Evolutionary conservation across 2,329 filamentous ascomycete genomes (phyloP), one percentile per base, ranked within the genome.

Genomic region (Colletotrichum lindemuthianum): DNA sequence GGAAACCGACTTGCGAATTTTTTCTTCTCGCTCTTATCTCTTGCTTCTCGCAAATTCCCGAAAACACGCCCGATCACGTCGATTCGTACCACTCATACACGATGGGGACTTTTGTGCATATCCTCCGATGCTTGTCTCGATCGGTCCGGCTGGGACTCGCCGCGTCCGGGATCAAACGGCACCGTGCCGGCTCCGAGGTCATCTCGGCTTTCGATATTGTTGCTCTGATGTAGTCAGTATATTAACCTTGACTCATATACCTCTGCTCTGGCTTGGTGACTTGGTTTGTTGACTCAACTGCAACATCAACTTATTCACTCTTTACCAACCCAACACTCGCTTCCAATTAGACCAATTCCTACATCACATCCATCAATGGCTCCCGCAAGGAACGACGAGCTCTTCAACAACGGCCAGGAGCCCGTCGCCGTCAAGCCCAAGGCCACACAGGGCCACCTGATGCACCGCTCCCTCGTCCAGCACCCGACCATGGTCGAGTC

Each of bases 401-500:
- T 47, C 8, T 47, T 56, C 33, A 40, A 36, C n/a, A 24, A 36
- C 37, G 3, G 34, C 39, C 52, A 15, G 11, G 36, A 45, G 6
- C 16, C 32, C 10, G 12, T 37, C 13, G 37, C 10, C 12, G n/a
- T 32, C 13, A 63, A 59, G 15, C 3, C 55, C 2, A 44, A 59
- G 13, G 8, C 56, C 2, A 39, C 6, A 2, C 64, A 70, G 1
- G 69, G 69, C 6, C 63, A 45, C 36, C 67, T 78, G 5, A 66
- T 78, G 67, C 75, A 78, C 59, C 74, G 76, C n/a, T 77, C 75
- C 2, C 70, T 78, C 7, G 51, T 70, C 15, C 48, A 69, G 1
- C 60, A 67, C 0, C 76, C 76, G 0, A 67, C 69, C 6, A 57
- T 66, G 52, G 84, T 85, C 5, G 72, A 79, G 9, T 80, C 77